Evolutionary conservation across 225 moss, liverwort and hornwort species (phyloP), one percentile per base, ranked within the genome.

Genomic region (Climacium dendroides): DNA sequence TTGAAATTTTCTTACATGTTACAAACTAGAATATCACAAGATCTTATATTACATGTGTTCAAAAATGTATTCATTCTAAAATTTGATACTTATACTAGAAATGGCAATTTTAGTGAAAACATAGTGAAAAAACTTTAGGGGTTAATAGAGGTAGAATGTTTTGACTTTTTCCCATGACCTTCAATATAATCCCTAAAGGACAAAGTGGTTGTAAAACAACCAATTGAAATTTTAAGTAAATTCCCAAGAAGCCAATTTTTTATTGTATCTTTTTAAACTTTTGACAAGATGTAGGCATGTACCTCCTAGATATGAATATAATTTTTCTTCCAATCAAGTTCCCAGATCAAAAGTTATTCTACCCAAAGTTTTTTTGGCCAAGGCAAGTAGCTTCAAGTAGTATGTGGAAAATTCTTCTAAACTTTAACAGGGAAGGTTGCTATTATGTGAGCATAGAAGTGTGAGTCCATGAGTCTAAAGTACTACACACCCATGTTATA

Each of bases 371-470:
- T 26, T 41, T 43, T 43, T 1, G 0, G 0, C 19, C 2, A 74
- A 74, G 3, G 10, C 0, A 0, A 1, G 0, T 0, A 50, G 0
- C 5, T 48, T 32, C 1, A 0, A 1, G 1, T 19, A 11, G 1
- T 48, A 32, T 48, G 12, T 32, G 20, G 5, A 74, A 50, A 28
- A 19, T 7, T 48, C 19, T n/a, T n/a, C n/a, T n/a, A n/a, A n/a
- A n/a, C n/a, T n/a, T n/a, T n/a, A n/a, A n/a, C n/a, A n/a, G n/a
- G n/a, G n/a, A n/a, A n/a, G n/a, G n/a, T n/a, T n/a, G n/a, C n/a
- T n/a, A n/a, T n/a, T n/a, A n/a, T n/a, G n/a, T n/a, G n/a, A n/a
- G n/a, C n/a, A n/a, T n/a, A n/a, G n/a, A n/a, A n/a, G n/a, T n/a
- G n/a, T n/a, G n/a, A n/a, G n/a, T n/a, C n/a, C n/a, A n/a, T n/a